Evolutionary conservation across 768 basidiomycete genomes (phyloP).

Genomic region (Phylloporus sp.): DNA sequence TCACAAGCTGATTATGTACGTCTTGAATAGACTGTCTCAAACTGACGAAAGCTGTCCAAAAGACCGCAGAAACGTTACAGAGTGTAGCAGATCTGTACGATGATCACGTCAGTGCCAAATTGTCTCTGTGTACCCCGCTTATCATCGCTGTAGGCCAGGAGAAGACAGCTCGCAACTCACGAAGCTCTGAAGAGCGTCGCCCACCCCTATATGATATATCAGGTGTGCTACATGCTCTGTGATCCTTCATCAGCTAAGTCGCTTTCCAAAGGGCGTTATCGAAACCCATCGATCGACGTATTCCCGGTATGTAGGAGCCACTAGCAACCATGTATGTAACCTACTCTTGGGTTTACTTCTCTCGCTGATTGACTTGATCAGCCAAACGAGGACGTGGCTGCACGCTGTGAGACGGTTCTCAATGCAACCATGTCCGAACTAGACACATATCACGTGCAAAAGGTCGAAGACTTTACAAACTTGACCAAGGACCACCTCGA

Average conservation of each 20-base stretch:
- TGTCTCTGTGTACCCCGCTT: slow-evolving; percentile 1
- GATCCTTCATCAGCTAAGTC: not conserved
- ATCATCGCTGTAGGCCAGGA: slow-evolving; percentile 51
- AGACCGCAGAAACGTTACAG: slow-evolving; percentile 68
- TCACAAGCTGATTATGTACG: not conserved
- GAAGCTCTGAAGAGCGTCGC: slow-evolving; percentile 73
- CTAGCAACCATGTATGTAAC: slow-evolving; percentile 25
- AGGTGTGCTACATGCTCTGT: slow-evolving; percentile 37
- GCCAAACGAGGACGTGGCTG: slow-evolving; percentile 61
- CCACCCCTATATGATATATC: slow-evolving; percentile 70
- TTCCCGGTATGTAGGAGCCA: slow-evolving; percentile 58
- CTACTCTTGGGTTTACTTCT: not conserved
- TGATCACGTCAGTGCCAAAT: slow-evolving; percentile 55
- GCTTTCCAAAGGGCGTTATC: slow-evolving; percentile 49
- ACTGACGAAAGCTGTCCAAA: slow-evolving; percentile 75
- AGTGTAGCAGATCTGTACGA: slow-evolving; percentile 76
- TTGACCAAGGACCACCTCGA: slow-evolving; percentile 69
- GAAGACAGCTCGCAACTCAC: slow-evolving; percentile 69
- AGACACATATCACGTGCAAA: slow-evolving; percentile 73
- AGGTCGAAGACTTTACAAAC: slow-evolving; percentile 61
- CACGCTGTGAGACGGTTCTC: slow-evolving; percentile 82
- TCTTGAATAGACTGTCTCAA: slow-evolving; percentile 60
- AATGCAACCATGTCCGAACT: slow-evolving; percentile 89
- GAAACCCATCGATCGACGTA: slow-evolving; percentile 74
- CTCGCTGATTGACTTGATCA: slow-evolving; percentile 25